A percentile compares a stretch with the other conserved stretches of the same genome.
phyloP scores from a whole-genome alignment of 257 asterid genomes.

The Cordia subcordata region DNA sequence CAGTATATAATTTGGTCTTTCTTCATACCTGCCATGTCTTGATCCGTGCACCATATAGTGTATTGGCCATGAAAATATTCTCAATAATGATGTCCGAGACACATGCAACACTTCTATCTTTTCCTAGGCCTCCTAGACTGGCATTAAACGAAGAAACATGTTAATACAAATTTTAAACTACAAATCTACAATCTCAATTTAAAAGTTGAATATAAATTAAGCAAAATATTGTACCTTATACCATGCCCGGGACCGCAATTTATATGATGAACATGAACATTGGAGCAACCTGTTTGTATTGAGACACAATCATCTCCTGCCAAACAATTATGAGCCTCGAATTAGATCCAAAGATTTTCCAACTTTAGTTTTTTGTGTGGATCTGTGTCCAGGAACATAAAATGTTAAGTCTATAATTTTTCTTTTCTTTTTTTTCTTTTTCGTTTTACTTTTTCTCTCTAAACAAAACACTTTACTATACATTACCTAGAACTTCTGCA shows the following conservation, averaged over 20 bases:
- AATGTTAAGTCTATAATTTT: too few species aligned
- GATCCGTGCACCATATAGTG: constrained; percentile 77
- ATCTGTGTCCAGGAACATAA: too few species aligned
- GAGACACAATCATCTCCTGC: constrained; percentile 91
- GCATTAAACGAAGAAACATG: not conserved
- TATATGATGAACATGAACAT: constrained; percentile 60
- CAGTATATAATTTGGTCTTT: not conserved
- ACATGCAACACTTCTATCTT: constrained; percentile 57
- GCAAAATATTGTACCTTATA: constrained; percentile 49
- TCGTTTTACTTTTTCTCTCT: too few species aligned
- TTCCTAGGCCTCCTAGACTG: constrained; percentile 85
- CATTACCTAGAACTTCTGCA: too few species aligned
- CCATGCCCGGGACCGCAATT: constrained; percentile 95
- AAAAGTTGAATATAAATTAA: too few species aligned
- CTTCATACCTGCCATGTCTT: constrained; percentile 81
- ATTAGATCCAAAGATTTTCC: not conserved
- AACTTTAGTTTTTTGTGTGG: not conserved
- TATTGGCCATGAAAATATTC: constrained; percentile 44
- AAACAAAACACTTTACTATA: too few species aligned
- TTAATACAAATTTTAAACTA: not conserved
- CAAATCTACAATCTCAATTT: too few species aligned
- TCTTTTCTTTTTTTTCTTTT: not conserved
- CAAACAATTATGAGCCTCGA: not conserved
- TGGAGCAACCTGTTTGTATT: constrained; percentile 78
- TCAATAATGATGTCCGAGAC: constrained; percentile 65